Percentiles rank a stretch among this genome's conserved stretches.
These are phyloP conservation scores for Blastobotrys serpentis DNA, from an alignment of 1,139 yeast genomes.

Conservation along the genomic window DNA sequence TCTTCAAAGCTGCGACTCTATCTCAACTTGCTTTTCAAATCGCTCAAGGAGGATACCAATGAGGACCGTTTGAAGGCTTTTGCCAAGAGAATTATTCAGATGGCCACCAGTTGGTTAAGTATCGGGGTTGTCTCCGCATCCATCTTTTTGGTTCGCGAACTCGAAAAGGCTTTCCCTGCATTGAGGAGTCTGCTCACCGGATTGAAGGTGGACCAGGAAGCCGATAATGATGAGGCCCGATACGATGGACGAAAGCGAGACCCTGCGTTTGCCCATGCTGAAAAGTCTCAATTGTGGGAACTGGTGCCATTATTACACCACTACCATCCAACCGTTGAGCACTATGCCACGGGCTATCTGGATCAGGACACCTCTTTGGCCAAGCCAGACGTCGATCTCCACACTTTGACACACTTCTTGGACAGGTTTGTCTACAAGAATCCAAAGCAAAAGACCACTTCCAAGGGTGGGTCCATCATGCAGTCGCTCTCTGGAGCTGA, in stretches of 20 bases:
- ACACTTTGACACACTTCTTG: conserved; percentile 83
- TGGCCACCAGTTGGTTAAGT: conserved; percentile 81
- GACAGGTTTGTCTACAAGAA: conserved; percentile 94
- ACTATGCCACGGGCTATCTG: conserved; percentile 63
- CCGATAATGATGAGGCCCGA: conserved; percentile 38
- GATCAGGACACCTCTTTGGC: conserved; percentile 48
- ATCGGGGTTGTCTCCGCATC: conserved; percentile 91
- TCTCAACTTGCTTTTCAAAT: conserved; percentile 78
- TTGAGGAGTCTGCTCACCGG: conserved; percentile 46
- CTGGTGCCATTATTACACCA: conserved; percentile 67
- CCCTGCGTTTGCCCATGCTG: conserved; percentile 88
- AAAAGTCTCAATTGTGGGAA: conserved; percentile 87
- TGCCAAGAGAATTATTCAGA: conserved; percentile 85
- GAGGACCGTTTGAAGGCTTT: conserved; percentile 76
- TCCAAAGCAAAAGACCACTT: conserved; percentile 72
- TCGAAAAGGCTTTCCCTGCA: conserved; percentile 54
- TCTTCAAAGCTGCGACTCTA: conserved; percentile 84
- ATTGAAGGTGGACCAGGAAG: conserved; percentile 35
- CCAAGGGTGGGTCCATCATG: conserved; percentile 89
- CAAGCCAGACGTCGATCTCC: conserved; percentile 88
- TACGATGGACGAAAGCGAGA: conserved; percentile 91
- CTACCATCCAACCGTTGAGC: conserved; percentile 87
- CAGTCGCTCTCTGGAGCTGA: conserved; percentile 94
- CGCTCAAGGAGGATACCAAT: conserved; percentile 71
- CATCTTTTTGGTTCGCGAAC: conserved; percentile 70